Percentiles rank a stretch among this genome's conserved stretches.
Conservation (phyloP, 345 rosid genomes). For the Citrus unshiu region DNA sequence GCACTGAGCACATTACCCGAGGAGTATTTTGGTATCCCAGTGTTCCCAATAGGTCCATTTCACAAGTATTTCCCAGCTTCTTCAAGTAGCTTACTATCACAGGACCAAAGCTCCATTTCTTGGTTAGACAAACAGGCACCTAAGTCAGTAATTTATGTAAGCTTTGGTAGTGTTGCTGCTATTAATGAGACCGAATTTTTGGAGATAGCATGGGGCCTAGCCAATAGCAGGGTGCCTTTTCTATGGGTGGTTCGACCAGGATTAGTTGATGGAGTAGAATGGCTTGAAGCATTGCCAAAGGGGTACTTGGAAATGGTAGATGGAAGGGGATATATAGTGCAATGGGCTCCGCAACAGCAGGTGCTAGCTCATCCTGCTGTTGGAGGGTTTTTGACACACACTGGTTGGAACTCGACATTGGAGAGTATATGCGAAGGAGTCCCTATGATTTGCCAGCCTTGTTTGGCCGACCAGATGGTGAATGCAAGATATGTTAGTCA, state of each 20-base stretch:
- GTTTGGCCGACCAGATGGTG: background rate
- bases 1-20: constrained; percentile 17
- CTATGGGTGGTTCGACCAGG: background rate
- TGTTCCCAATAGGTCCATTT: background rate
- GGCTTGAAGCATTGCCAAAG: background rate
- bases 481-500: background rate
- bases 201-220: background rate
- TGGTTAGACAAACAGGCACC: background rate
- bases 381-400: background rate
- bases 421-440: background rate
- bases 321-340: background rate
- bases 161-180: background rate
- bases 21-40: background rate
- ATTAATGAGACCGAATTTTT: background rate
- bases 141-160: background rate
- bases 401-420: background rate
- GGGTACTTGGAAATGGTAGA: background rate
- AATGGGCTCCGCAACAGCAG: background rate
- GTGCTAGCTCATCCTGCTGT: background rate
- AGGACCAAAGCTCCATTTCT: background rate
- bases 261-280: background rate
- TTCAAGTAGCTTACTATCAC: background rate
- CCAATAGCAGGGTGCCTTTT: background rate
- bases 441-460: background rate
- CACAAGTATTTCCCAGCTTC: background rate